Evolutionary conservation across 768 basidiomycete species (phyloP).

Genomic region (Filobasidium wieringae): DNA sequence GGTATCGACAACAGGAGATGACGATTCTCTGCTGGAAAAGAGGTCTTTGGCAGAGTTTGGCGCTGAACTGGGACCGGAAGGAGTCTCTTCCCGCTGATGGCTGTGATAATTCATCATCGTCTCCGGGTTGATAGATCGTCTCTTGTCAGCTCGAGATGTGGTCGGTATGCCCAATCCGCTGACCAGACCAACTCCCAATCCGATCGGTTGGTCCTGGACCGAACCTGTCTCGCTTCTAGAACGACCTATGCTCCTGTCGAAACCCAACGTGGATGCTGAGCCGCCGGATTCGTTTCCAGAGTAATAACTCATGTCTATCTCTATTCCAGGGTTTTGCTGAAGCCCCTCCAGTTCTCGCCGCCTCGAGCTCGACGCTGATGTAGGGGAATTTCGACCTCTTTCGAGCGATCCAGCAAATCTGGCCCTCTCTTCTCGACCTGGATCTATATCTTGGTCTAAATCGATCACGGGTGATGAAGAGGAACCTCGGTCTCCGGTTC

Average conservation of each 20-base stretch:
- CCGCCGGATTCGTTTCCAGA: not conserved
- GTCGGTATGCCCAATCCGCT: slow-evolving; percentile 32
- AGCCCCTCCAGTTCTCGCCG: not conserved
- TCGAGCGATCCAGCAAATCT: not conserved
- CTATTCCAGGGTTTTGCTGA: not conserved
- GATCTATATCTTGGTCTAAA: too few species aligned
- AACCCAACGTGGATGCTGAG: not conserved
- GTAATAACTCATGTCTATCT: not conserved
- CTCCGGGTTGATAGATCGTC: slow-evolving; percentile 51
- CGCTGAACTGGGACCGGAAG: not conserved
- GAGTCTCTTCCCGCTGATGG: not conserved
- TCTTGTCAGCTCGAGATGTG: slow-evolving; percentile 43
- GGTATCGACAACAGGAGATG: not conserved
- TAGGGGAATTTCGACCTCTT: not conserved
- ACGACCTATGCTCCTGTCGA: not conserved
- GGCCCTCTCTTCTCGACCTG: not conserved
- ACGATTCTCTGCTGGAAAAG: slow-evolving; percentile 22
- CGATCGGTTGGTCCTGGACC: slow-evolving; percentile 12
- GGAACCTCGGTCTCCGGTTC: not conserved
- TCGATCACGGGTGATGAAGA: too few species aligned
- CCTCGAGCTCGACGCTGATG: not conserved
- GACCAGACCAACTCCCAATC: slow-evolving; percentile 30
- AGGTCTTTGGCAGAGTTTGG: slow-evolving; percentile 8
- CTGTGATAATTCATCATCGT: slow-evolving; percentile 40
- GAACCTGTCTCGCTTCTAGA: not conserved